Conservation (phyloP, 2,329 filamentous ascomycete species). For the Microcyclospora pomicola region DNA sequence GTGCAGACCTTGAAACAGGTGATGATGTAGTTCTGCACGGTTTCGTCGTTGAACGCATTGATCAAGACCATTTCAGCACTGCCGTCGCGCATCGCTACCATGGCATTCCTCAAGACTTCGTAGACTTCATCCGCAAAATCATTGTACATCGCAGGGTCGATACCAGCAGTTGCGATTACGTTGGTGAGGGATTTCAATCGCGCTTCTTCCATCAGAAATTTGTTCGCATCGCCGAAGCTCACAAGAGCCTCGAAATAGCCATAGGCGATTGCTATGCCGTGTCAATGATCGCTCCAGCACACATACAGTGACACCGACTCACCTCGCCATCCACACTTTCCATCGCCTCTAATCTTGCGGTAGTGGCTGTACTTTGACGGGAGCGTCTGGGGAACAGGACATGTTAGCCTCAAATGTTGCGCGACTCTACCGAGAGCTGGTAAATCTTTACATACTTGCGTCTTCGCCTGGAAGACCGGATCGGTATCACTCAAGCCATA, state of each 20-base stretch:
- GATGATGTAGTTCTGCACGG: slow-evolving; percentile 59
- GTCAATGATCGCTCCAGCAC: slow-evolving; percentile 9
- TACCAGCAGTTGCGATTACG: slow-evolving; percentile 55
- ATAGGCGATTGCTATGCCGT: slow-evolving; percentile 64
- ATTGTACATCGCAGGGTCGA: slow-evolving; percentile 56
- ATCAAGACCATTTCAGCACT: slow-evolving; percentile 32
- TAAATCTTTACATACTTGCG: slow-evolving; percentile 49
- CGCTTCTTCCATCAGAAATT: slow-evolving; percentile 55
- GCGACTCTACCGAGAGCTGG: slow-evolving; percentile 3
- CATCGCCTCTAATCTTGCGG: slow-evolving; percentile 77
- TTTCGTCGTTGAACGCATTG: slow-evolving; percentile 57
- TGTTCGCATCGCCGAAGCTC: slow-evolving; percentile 47
- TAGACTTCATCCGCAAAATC: slow-evolving; percentile 71
- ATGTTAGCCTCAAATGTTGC: neutral
- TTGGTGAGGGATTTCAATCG: slow-evolving; percentile 60
- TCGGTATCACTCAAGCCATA: slow-evolving; percentile 66
- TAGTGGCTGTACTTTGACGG: slow-evolving; percentile 77
- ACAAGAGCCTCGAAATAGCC: slow-evolving; percentile 82
- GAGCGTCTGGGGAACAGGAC: slow-evolving; percentile 44
- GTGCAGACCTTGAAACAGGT: slow-evolving; percentile 56
- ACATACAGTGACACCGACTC: slow-evolving; percentile 25
- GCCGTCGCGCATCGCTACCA: slow-evolving; percentile 39
- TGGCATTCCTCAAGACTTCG: slow-evolving; percentile 51
- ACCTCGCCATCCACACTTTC: slow-evolving; percentile 98
- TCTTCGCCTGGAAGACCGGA: slow-evolving; percentile 73